Conservation (phyloP, 2,329 filamentous ascomycete species). For the Colletotrichum gloeosporioides region DNA sequence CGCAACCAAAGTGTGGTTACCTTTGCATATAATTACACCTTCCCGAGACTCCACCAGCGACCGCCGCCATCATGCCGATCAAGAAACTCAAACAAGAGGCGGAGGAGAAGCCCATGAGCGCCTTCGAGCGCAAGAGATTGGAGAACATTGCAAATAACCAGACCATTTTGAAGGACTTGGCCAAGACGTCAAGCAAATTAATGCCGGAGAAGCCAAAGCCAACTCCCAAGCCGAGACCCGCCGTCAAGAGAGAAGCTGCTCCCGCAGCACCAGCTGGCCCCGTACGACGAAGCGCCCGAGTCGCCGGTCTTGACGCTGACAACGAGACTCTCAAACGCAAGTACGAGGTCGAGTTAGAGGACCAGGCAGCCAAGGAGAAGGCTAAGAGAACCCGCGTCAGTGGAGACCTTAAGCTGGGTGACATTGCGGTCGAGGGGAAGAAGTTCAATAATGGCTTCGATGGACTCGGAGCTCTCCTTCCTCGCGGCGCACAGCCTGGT, state of each 20-base stretch:
- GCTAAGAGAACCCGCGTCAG: slow-evolving; percentile 63
- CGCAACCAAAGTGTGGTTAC: too few relatives aligned
- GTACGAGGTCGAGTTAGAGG: slow-evolving; percentile 53
- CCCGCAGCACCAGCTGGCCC: slow-evolving; percentile 38
- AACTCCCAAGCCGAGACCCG: slow-evolving; percentile 36
- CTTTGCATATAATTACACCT: background rate
- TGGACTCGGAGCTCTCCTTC: slow-evolving; percentile 65
- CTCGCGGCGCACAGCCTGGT: slow-evolving; percentile 77
- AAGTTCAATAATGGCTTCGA: slow-evolving; percentile 74
- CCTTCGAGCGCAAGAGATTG: slow-evolving; percentile 83
- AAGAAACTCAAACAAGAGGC: slow-evolving; percentile 44
- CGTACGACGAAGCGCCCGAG: slow-evolving; percentile 62
- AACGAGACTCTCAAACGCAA: slow-evolving; percentile 54
- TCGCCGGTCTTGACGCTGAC: slow-evolving; percentile 60
- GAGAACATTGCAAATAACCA: slow-evolving; percentile 90
- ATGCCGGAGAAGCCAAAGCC: slow-evolving; percentile 66
- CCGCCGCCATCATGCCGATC: slow-evolving; percentile 46
- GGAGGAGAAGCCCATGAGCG: slow-evolving; percentile 66
- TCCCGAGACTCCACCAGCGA: background rate
- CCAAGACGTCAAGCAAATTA: slow-evolving; percentile 72
- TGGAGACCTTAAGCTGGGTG: slow-evolving; percentile 72
- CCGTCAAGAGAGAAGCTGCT: slow-evolving; percentile 48
- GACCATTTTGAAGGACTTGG: slow-evolving; percentile 78
- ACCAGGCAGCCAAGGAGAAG: slow-evolving; percentile 44
- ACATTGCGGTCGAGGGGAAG: slow-evolving; percentile 81